A percentile compares a stretch with the other conserved stretches of the same genome.
These are phyloP conservation scores for Trichopus zeylanicus DNA, from an alignment of 116 monocot species.

Conservation along the genomic window DNA sequence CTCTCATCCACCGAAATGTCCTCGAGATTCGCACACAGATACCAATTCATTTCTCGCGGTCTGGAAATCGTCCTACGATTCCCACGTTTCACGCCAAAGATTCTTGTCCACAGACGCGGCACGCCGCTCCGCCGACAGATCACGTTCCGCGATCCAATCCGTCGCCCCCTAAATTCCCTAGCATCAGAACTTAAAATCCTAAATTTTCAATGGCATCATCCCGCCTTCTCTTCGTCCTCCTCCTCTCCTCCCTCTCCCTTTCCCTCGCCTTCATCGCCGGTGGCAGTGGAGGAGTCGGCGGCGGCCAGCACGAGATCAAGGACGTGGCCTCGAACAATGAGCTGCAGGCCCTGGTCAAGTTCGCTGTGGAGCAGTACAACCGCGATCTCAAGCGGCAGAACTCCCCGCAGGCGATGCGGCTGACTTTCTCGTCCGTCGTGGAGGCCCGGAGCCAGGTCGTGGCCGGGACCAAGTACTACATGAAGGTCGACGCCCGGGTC, in stretches of 20 bases:
- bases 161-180: too few species aligned
- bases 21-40: too few species aligned
- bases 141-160: neutral
- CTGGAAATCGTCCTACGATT: too few species aligned
- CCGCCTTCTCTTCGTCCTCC: constrained; percentile 1
- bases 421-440: neutral
- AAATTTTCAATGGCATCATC: neutral
- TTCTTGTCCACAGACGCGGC: neutral
- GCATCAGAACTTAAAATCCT: neutral
- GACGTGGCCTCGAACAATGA: constrained; percentile 1
- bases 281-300: neutral
- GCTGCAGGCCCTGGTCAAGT: constrained; percentile 3
- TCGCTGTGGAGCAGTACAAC: constrained; percentile 3
- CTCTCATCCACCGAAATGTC: too few species aligned
- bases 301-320: neutral
- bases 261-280: neutral
- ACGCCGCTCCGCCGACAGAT: neutral
- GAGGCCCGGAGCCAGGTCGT: neutral
- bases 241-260: too few species aligned
- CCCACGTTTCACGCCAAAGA: too few species aligned
- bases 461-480: constrained; percentile 3
- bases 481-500: neutral
- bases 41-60: too few species aligned
- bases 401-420: neutral
- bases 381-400: neutral